Evolutionary conservation across 176 grass and related monocot species (phyloP).

Genomic region (Oryza longistaminata): DNA sequence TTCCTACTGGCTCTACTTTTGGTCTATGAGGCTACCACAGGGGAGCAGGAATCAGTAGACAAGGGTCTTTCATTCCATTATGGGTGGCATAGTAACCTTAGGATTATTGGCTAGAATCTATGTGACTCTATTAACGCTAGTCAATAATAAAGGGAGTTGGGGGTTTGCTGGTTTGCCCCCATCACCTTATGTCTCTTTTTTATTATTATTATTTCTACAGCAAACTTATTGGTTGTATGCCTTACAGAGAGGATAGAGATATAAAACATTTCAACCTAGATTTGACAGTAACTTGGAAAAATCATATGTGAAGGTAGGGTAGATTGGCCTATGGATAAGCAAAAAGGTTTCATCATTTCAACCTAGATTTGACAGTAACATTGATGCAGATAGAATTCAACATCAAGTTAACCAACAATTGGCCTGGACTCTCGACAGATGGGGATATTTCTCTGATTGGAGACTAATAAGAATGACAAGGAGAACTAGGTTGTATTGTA

Average conservation of each 20-base stretch:
- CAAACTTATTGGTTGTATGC: not conserved
- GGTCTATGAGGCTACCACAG: not conserved
- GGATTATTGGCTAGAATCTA: not conserved
- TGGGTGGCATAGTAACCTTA: not conserved
- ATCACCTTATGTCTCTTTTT: not conserved
- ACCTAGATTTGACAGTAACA: slow-evolving; percentile 12
- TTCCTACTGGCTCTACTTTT: not conserved
- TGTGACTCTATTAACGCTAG: not conserved
- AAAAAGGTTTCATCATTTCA: slow-evolving; percentile 18
- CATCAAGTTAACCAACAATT: slow-evolving; percentile 22
- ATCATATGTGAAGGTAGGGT: slow-evolving; percentile 1
- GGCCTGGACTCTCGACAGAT: slow-evolving; percentile 26
- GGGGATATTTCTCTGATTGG: slow-evolving; percentile 15
- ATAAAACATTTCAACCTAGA: not conserved
- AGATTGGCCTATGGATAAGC: slow-evolving; percentile 8
- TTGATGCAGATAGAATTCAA: slow-evolving; percentile 29
- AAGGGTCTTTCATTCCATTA: no score
- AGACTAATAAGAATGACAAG: slow-evolving; percentile 26
- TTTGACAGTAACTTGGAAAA: not conserved
- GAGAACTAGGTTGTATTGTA: slow-evolving; percentile 31
- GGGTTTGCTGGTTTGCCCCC: not conserved
- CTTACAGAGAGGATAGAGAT: not conserved
- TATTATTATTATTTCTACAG: not conserved
- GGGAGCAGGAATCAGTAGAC: not conserved
- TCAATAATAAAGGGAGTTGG: not conserved